Evolutionary conservation across 192 early-diverging fungal genomes (phyloP), one percentile per base, ranked within the genome.

Genomic region (Funneliformis mosseae): DNA sequence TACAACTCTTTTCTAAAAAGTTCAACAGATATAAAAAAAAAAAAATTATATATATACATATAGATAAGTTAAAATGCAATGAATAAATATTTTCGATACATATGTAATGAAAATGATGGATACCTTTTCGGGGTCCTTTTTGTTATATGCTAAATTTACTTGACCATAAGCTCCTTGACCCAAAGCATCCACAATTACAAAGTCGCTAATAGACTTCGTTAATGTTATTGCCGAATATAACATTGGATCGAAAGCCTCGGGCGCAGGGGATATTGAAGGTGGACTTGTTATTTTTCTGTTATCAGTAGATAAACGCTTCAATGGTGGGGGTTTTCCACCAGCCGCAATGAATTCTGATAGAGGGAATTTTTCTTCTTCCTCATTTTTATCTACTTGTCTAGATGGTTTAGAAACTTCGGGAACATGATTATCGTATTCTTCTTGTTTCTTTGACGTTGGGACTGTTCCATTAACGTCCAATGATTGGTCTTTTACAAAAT

Each of bases 111-210:
- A 2, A 33, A 33, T 33, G 33, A 33, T 33, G 33, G 8, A 69
- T 81, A 92, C 90, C 72, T 84, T 71, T 62, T 82, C 77, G 11
- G 78, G 80, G 80, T 93, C 90, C 16, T 75, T 75, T 55, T 86
- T 89, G 45, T 88, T 83, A 14, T 81, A 80, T 33, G 88, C 92
- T 12, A 90, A 81, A 69, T 90, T 88, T 42, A 95, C 94, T 68
- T 92, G 83, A 8, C 92, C 93, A 76, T 93, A 94, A 23, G 93
- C 91, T 33, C 94, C 94, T 78, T 88, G 83, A 21, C 94, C 94
- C n/a, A 95, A 79, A 3, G 82, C 82, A 55, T 88, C 84, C 0
- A 92, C 60, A 66, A 90, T 91, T 8, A 89, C 83, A 80, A 90
- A 94, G 55, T 93, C 90, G 55, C 87, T 77, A 76, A 93, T 90